phyloP scores from a whole-genome alignment of 352 stramenopile genomes.

The Phytopythium ostracodes region DNA sequence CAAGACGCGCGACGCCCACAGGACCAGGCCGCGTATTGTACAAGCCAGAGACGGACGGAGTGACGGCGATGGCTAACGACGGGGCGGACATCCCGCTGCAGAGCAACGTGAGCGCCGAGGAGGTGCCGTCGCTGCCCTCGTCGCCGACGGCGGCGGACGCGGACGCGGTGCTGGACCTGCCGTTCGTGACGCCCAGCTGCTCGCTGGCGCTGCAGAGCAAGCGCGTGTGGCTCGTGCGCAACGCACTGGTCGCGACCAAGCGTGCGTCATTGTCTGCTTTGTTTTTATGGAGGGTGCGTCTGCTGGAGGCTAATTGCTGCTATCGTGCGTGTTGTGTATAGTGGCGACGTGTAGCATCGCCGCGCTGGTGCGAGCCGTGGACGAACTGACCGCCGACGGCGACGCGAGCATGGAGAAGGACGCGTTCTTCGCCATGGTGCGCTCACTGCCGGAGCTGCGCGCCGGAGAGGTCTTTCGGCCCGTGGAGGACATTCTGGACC shows the following conservation, averaged over 20 bases:
- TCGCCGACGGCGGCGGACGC: constrained; percentile 39
- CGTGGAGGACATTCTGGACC: constrained; percentile 57
- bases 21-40: background rate
- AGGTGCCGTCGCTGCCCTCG: constrained; percentile 48
- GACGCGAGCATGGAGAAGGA: constrained; percentile 33
- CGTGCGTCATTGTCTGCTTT: too few relatives aligned
- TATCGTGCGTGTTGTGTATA: constrained; percentile 4
- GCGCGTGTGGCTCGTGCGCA: constrained; percentile 57
- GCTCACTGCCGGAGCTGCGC: constrained; percentile 44
- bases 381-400: constrained; percentile 21
- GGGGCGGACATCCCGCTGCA: constrained; percentile 35
- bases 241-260: constrained; percentile 67
- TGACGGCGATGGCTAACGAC: constrained; percentile 14
- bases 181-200: constrained; percentile 50
- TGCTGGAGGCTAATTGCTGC: background rate
- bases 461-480: constrained; percentile 55
- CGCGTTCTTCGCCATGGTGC: constrained; percentile 60
- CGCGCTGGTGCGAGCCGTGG: constrained; percentile 29
- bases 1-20: background rate
- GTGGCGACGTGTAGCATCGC: constrained; percentile 43
- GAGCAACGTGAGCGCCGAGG: constrained; percentile 45
- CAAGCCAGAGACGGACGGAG: background rate
- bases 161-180: constrained; percentile 47
- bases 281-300: too few relatives aligned
- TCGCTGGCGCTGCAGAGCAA: constrained; percentile 69